These are phyloP conservation scores for Vitis cinerea DNA, from an alignment of 164 flowering plant species.

Conservation along the genomic window DNA sequence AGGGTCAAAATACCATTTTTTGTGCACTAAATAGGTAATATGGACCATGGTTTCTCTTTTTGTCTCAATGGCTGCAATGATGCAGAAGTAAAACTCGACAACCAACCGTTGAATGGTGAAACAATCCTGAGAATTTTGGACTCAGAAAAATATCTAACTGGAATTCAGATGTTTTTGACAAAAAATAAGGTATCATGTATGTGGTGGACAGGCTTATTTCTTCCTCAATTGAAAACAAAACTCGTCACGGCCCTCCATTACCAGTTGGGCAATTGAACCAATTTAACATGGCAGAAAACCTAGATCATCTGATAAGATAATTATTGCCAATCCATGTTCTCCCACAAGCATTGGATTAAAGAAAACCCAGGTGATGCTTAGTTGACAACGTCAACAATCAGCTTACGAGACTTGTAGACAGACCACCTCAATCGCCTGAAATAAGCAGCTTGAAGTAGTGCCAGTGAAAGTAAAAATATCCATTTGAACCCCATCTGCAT, in stretches of 20 bases:
- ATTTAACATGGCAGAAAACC: slow-evolving; percentile 13
- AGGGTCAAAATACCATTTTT: too few species aligned
- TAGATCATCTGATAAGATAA: slow-evolving; percentile 11
- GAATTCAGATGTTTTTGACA: not conserved
- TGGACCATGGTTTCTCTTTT: too few species aligned
- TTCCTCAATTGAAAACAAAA: slow-evolving; percentile 10
- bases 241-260: slow-evolving; percentile 15
- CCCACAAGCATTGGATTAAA: not conserved
- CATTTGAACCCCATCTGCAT: slow-evolving; percentile 85
- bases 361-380: slow-evolving; percentile 20
- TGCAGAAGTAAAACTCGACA: not conserved
- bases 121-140: slow-evolving; percentile 1
- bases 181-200: not conserved
- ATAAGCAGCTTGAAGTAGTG: slow-evolving; percentile 71
- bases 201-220: slow-evolving; percentile 24
- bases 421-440: slow-evolving; percentile 78
- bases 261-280: slow-evolving; percentile 4
- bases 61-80: not conserved
- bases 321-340: slow-evolving; percentile 22
- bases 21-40: too few species aligned
- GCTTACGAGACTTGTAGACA: slow-evolving; percentile 64
- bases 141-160: not conserved
- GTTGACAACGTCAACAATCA: slow-evolving; percentile 70
- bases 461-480: slow-evolving; percentile 70
- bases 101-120: not conserved